These are phyloP conservation scores for Mucuna pruriens DNA, from an alignment of 306 rosid genomes.

Conservation along the genomic window DNA sequence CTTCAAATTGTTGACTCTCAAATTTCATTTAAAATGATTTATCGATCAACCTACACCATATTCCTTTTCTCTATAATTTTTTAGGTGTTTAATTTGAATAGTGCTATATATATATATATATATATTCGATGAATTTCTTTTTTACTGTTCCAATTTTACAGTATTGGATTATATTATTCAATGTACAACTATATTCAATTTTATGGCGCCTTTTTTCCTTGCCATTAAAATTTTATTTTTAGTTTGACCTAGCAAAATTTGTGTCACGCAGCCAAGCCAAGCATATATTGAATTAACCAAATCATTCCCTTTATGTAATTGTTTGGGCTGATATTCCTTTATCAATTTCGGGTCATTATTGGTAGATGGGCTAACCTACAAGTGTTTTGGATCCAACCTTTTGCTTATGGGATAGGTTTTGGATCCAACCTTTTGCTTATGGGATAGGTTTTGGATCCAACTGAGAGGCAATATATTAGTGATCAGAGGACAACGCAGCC, in stretches of 20 bases:
- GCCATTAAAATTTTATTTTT: neutral
- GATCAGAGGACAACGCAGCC: too few relatives aligned
- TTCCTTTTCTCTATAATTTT: too few relatives aligned
- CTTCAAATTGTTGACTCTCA: too few relatives aligned
- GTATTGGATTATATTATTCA: neutral
- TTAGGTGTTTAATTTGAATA: neutral
- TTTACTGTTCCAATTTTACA: neutral
- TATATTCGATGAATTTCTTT: too few relatives aligned
- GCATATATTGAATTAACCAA: neutral
- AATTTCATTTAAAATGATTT: too few relatives aligned
- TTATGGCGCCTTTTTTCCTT: neutral
- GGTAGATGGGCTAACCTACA: neutral
- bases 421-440: neutral
- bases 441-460: neutral
- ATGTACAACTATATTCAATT: neutral
- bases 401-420: neutral
- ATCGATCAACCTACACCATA: neutral
- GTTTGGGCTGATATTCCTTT: neutral
- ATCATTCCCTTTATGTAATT: neutral
- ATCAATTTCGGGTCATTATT: neutral
- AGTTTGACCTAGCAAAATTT: too few relatives aligned
- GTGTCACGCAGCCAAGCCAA: too few relatives aligned
- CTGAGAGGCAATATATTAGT: neutral
- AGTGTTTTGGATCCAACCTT: neutral
- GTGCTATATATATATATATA: too few relatives aligned